Conservation (phyloP, 306 rosid genomes). For the Neltuma alba region DNA sequence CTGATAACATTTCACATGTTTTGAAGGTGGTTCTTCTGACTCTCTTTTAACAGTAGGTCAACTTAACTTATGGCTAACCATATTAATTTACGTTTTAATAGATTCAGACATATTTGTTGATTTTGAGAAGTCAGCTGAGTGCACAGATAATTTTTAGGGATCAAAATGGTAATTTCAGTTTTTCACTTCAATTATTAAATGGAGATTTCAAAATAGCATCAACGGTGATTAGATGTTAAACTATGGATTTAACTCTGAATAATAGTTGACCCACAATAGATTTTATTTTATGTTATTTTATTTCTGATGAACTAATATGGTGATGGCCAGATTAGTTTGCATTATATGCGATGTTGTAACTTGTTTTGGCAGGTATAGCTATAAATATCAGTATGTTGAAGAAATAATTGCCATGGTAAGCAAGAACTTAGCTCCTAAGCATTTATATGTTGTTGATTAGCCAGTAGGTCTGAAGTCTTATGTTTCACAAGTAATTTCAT, state of each 20-base stretch:
- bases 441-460: neutral
- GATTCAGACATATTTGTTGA: too few relatives aligned
- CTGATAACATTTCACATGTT: too few relatives aligned
- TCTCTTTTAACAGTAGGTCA: too few relatives aligned
- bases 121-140: neutral
- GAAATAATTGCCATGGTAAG: neutral
- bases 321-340: neutral
- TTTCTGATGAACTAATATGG: neutral
- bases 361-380: constrained; percentile 2
- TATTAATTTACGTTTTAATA: too few relatives aligned
- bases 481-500: neutral
- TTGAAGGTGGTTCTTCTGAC: too few relatives aligned
- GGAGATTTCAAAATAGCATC: neutral
- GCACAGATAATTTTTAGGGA: neutral
- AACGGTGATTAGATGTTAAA: neutral
- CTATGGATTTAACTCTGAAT: neutral
- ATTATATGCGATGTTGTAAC: neutral
- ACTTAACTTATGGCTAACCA: too few relatives aligned
- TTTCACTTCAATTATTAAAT: neutral
- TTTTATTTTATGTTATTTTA: neutral
- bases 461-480: neutral
- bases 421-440: too few relatives aligned
- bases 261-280: neutral
- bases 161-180: neutral
- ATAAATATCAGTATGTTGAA: constrained; percentile 11